Conservation (phyloP, 108 stramenopile species). For the Cyclotella sp. region DNA sequence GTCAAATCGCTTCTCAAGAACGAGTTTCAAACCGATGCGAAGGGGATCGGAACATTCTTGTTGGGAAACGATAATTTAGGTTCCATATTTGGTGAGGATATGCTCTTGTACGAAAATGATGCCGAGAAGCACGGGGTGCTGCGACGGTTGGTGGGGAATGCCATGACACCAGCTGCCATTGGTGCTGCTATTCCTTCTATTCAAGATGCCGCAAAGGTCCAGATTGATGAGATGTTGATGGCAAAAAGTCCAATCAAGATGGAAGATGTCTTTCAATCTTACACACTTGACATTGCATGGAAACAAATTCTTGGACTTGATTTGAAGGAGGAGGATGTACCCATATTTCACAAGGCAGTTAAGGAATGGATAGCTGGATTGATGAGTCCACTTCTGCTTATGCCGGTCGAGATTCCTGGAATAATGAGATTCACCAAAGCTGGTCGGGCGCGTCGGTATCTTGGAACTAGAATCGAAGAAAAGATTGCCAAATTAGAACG, state of each 20-base stretch:
- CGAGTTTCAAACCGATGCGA: constrained; percentile 7
- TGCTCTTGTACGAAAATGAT: constrained; percentile 35
- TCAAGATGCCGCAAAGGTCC: constrained; percentile 26
- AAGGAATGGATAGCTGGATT: constrained; percentile 22
- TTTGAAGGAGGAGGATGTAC: constrained; percentile 39
- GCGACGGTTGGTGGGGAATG: constrained; percentile 41
- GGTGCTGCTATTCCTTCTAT: constrained; percentile 31
- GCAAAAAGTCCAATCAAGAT: constrained; percentile 20
- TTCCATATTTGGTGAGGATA: constrained; percentile 18
- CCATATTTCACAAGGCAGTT: constrained; percentile 35
- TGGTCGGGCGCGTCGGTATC: constrained; percentile 29
- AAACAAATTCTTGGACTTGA: constrained; percentile 53
- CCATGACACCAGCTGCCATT: constrained; percentile 44
- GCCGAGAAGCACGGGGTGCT: constrained; percentile 28
- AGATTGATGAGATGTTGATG: constrained; percentile 27
- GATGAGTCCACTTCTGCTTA: constrained; percentile 19
- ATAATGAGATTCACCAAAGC: constrained; percentile 7
- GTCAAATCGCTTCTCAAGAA: constrained; percentile 30
- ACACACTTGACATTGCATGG: constrained; percentile 53
- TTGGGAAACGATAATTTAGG: constrained; percentile 4
- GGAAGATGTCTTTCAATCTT: constrained; percentile 47
- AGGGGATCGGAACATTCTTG: constrained; percentile 20
- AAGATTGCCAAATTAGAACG: constrained; percentile 37
- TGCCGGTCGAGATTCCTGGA: constrained; percentile 21
- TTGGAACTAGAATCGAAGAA: constrained; percentile 49